Percentiles rank a stretch among this genome's conserved stretches.
phyloP scores from a whole-genome alignment of 2,329 filamentous ascomycete species.

The Fusarium hostae region DNA sequence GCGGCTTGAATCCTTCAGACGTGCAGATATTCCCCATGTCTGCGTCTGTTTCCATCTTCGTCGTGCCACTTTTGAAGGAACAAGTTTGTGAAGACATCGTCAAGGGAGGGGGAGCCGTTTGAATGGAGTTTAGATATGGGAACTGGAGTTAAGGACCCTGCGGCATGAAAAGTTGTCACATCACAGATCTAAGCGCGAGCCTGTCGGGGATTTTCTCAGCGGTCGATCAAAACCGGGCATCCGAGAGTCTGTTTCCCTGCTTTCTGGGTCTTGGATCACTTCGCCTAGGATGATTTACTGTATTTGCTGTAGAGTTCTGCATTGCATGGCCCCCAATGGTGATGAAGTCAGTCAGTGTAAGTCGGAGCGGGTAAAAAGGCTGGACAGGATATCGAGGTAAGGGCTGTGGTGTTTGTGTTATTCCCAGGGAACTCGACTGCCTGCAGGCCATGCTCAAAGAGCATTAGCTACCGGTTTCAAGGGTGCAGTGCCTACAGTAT shows the following conservation, averaged over 20 bases:
- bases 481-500: neutral
- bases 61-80: neutral
- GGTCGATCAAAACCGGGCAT: neutral
- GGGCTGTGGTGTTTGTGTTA: constrained; percentile 10
- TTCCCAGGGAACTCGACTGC: neutral
- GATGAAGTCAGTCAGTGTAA: neutral
- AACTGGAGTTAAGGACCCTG: constrained; percentile 21
- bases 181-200: constrained; percentile 19
- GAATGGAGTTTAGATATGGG: constrained; percentile 32
- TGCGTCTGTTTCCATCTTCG: neutral
- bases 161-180: constrained; percentile 25
- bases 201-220: constrained; percentile 18
- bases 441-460: neutral
- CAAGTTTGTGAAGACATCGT: neutral
- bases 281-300: neutral
- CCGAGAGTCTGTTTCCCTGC: constrained; percentile 1
- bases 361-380: constrained; percentile 10
- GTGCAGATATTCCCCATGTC: neutral
- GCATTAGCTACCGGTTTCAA: constrained; percentile 3
- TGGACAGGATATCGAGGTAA: neutral
- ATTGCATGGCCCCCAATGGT: constrained; percentile 21
- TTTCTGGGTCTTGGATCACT: constrained; percentile 3
- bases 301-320: neutral
- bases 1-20: constrained; percentile 17
- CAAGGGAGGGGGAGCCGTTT: neutral